Conservation (phyloP, 805 yeast species). For the Cyberlindnera veronae region DNA sequence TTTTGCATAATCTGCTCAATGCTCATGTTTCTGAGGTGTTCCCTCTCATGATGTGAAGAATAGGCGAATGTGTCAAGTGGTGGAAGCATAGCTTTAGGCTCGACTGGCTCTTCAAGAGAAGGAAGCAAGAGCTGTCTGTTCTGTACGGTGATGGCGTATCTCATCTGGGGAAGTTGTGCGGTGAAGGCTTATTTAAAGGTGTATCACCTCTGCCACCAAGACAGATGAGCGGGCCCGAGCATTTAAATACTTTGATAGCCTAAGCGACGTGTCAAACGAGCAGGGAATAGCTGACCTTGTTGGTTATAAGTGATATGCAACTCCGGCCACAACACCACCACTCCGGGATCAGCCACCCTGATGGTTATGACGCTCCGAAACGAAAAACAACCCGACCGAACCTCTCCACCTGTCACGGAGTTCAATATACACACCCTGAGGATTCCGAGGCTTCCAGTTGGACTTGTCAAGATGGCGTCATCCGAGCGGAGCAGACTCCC, state of each 20-base stretch:
- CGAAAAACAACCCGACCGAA: too few relatives aligned
- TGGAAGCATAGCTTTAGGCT: slow-evolving; percentile 1
- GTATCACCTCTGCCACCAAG: background rate
- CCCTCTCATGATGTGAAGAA: slow-evolving; percentile 4
- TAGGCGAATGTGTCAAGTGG: slow-evolving; percentile 7
- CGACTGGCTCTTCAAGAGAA: background rate
- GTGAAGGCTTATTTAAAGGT: background rate
- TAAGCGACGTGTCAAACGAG: too few relatives aligned
- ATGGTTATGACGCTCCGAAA: slow-evolving; percentile 1
- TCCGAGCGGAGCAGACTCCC: background rate
- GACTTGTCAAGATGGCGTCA: background rate
- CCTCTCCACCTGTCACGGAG: too few relatives aligned
- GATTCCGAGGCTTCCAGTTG: too few relatives aligned
- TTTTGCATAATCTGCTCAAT: slow-evolving; percentile 4
- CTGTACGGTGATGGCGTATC: slow-evolving; percentile 5
- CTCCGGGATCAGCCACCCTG: slow-evolving; percentile 1
- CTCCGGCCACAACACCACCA: background rate
- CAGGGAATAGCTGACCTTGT: too few relatives aligned
- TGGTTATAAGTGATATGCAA: slow-evolving; percentile 1
- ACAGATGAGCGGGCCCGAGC: background rate
- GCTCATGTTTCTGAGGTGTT: slow-evolving; percentile 2
- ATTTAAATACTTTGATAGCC: background rate
- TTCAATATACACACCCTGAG: too few relatives aligned
- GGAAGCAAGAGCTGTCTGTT: slow-evolving; percentile 9
- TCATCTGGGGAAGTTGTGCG: background rate